Base-by-base conservation (phyloP, 2,329 filamentous ascomycete genomes). In the Verticillium zaregamsianum region DNA sequence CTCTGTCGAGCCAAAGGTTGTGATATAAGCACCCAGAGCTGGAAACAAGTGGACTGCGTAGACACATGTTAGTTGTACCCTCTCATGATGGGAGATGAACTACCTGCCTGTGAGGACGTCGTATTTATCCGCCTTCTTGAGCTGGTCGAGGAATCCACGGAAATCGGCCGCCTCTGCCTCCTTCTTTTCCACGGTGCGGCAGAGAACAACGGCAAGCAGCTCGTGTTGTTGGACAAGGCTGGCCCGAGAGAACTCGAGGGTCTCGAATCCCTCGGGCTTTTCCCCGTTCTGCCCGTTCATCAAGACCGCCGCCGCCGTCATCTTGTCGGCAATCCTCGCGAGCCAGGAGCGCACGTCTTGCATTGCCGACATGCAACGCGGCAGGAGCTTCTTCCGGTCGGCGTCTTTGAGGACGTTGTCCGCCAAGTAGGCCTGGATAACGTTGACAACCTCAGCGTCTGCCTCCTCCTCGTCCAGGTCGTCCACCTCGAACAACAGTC, bases 181-280 rank as follows among this genome's bases (percentile, higher is more conserved):
- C 60, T 88, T 86, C 66, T 87, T 89, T 68, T 93, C 92, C 64
- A 97, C 85, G 60, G 95, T 85, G 64, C 90, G 88, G 64, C 87
- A 88, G 59, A 96, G 78, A 59, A 97, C 90, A n/a, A 92, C 84
- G 14, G 90, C 89, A 17, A 99, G 80, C 17, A 90, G 86, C 72
- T 99, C 94, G 72, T 99, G 96, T 74, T 99, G 94, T 70, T 92
- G 89, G 25, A 90, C 86, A 59, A 99, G 82, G 70, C 92, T 96
- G 66, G 86, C 80, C 55, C 90, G 87, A 69, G 96, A 91, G 69
- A 91, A 91, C 68, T 93, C 89, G 64, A 96, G 84, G 3, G 89
- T 90, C 71, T 96, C 91, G 66, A 89, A 82, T 61, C 89, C 82
- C 66, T 93, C 90, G 11, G 83, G 81, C 55, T 78, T 72, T 60